Base-by-base conservation (phyloP, 345 rosid species). In the Hirschfeldia incana region DNA sequence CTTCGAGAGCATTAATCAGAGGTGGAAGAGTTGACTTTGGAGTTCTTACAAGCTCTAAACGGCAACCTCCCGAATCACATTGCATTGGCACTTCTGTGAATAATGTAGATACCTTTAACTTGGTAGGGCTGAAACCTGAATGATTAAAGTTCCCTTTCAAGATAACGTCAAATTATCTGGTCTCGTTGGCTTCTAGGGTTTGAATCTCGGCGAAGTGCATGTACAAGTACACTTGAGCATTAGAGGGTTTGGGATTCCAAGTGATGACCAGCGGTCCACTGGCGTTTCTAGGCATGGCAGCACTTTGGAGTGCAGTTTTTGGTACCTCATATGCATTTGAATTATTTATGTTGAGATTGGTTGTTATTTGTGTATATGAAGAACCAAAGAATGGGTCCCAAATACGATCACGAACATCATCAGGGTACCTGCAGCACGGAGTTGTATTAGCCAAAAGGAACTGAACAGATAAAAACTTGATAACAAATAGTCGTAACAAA, bases 341-440 rank as follows among this genome's bases (percentile, higher is more conserved):
- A 1, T 75, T 69, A 49, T 57, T 70, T 49, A 69, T 81, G 82
- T 75, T 6, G 80, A 83, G n/a, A 12, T 2, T 2, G 62, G 53
- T 59, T 77, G 84, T 73, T 67, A 65, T 26, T 7, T 49, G 53
- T 0, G 49, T 33, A 62, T 74, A 76, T 1, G 60, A 0, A 1
- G n/a, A 0, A 63, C 0, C 11, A 5, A 4, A 73, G 3, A 0
- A 44, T n/a, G 88, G 83, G 11, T 0, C 1, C 86, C 91, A 88
- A 12, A 80, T 21, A 29, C 89, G 84, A 62, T 88, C 91, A 26
- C 10, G 76, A 8, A 71, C 73, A 6, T 88, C 89, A 69, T 86
- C 75, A 16, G 77, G 7, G 67, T 51, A 88, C 86, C 91, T 85
- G 62, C 1, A 77, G 62, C 1, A 77, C 30, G 30, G 57, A 30